Conservation (phyloP, 2,329 filamentous ascomycete species). For the Rhytidhysteron rufulum region DNA sequence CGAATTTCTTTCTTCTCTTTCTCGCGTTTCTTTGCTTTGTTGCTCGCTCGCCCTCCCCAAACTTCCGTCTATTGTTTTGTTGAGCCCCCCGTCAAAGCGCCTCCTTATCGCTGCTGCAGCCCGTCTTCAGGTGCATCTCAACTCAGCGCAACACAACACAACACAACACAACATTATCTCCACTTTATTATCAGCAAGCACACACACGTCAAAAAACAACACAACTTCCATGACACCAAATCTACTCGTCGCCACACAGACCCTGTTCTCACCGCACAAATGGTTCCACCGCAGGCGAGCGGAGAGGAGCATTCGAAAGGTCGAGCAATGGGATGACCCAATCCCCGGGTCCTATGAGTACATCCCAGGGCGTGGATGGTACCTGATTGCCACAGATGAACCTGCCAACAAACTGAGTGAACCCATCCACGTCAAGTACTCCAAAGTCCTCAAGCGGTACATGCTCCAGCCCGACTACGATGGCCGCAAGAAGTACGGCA, state of each 20-base stretch:
- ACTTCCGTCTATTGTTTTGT: too few relatives aligned
- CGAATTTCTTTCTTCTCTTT: too few relatives aligned
- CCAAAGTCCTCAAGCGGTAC: slow-evolving; percentile 47
- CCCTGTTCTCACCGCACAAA: slow-evolving; percentile 46
- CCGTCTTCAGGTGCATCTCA: too few relatives aligned
- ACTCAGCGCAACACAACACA: too few relatives aligned
- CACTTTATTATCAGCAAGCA: too few relatives aligned
- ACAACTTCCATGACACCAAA: slow-evolving; percentile 46
- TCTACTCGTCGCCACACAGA: slow-evolving; percentile 48
- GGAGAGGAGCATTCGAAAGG: slow-evolving; percentile 37
- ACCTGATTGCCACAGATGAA: slow-evolving; percentile 41
- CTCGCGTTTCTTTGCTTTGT: too few relatives aligned
- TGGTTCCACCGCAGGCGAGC: slow-evolving; percentile 44
- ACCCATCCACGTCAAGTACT: slow-evolving; percentile 42
- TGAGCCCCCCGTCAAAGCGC: too few relatives aligned
- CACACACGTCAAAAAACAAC: too few relatives aligned
- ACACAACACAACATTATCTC: too few relatives aligned
- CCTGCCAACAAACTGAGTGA: slow-evolving; percentile 28
- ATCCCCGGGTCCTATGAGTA: slow-evolving; percentile 49
- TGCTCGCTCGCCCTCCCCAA: too few relatives aligned
- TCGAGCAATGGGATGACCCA: slow-evolving; percentile 48
- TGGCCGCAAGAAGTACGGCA: slow-evolving; percentile 42
- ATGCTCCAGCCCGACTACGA: slow-evolving; percentile 48
- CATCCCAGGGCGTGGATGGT: slow-evolving; percentile 49
- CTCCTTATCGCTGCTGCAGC: too few relatives aligned